Percentiles rank a stretch among this genome's conserved stretches.
Evolutionary conservation across 148 eudicot genomes (phyloP).

Genomic region (Heliamphora exappendiculata): DNA sequence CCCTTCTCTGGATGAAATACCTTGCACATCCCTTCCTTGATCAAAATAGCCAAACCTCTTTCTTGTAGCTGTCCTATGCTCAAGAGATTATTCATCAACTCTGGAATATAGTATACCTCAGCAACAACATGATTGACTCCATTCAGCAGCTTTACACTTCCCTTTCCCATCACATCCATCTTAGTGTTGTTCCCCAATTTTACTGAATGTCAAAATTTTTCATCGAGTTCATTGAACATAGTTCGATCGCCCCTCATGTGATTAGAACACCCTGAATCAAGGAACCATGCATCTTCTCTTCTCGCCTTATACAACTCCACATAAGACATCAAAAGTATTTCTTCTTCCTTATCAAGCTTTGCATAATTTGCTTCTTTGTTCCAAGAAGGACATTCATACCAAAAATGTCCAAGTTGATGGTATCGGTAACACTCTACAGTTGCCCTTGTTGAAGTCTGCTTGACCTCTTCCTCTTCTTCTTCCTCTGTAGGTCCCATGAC

Average conservation of each 20-base stretch:
- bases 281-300: conserved; percentile 8
- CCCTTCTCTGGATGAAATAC: background rate
- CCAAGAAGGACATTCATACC: background rate
- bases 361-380: background rate
- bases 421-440: background rate
- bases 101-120: conserved; percentile 14
- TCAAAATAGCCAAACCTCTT: background rate
- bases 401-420: background rate
- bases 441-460: background rate
- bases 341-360: background rate
- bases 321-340: background rate
- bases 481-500: background rate
- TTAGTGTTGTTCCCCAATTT: conserved; percentile 6
- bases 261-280: conserved; percentile 16
- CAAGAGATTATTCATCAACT: background rate
- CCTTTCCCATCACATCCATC: conserved; percentile 6
- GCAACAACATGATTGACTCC: background rate
- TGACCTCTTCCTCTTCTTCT: background rate
- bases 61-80: background rate
- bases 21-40: background rate
- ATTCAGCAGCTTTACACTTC: conserved; percentile 1
- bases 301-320: background rate
- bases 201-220: background rate
- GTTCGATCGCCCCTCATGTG: background rate
- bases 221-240: conserved; percentile 6